Evolutionary conservation across 495 filamentous ascomycete species (phyloP).

Genomic region (Penicillium steckii): DNA sequence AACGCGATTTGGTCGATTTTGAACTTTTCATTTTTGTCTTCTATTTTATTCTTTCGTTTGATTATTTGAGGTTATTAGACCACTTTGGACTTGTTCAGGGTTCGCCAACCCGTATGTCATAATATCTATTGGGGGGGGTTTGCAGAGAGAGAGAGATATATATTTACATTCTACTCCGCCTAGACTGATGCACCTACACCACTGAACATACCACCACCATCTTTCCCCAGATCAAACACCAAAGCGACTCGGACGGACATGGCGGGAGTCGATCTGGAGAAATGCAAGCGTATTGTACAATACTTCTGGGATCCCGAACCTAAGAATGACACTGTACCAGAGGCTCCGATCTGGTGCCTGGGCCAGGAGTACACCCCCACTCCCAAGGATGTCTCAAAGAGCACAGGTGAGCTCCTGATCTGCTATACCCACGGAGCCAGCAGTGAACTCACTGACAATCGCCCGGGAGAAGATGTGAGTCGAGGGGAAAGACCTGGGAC

Average conservation of each 20-base stretch:
- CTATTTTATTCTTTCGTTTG: too few species aligned
- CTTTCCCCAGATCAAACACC: neutral
- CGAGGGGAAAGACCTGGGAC: too few species aligned
- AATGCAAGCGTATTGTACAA: constrained; percentile 80
- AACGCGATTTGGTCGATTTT: too few species aligned
- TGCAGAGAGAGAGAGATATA: too few species aligned
- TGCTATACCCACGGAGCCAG: neutral
- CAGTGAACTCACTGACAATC: neutral
- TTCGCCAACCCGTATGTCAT: too few species aligned
- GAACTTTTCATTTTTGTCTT: too few species aligned
- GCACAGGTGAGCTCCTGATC: constrained; percentile 12
- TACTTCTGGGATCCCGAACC: constrained; percentile 96
- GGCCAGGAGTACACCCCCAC: constrained; percentile 65
- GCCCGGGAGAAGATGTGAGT: too few species aligned
- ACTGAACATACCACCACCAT: neutral
- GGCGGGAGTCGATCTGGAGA: constrained; percentile 60
- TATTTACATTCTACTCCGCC: too few species aligned
- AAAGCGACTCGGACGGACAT: constrained; percentile 37
- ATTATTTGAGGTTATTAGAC: too few species aligned
- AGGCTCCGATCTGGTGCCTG: constrained; percentile 82
- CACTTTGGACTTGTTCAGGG: too few species aligned
- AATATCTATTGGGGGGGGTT: too few species aligned
- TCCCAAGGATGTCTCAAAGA: neutral
- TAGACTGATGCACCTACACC: too few species aligned
- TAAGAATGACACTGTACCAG: constrained; percentile 69